Percentiles rank a stretch among this genome's conserved stretches.
These are phyloP conservation scores for Lipomyces starkeyi DNA, from an alignment of 805 yeast genomes.

Conservation along the genomic window DNA sequence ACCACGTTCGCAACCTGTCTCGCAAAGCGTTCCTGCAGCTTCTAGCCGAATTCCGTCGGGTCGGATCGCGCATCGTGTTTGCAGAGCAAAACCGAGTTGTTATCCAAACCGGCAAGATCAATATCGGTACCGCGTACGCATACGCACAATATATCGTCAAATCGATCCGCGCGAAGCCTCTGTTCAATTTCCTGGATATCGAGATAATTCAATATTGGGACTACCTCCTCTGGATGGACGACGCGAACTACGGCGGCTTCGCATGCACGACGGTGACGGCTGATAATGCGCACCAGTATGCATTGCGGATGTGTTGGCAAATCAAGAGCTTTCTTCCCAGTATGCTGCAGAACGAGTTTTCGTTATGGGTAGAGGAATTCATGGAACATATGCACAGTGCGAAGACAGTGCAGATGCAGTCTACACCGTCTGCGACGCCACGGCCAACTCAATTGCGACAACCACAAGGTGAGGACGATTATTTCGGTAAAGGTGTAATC, in stretches of 20 bases:
- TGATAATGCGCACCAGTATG: conserved; percentile 20
- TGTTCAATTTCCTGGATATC: conserved; percentile 82
- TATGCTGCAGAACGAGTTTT: conserved; percentile 79
- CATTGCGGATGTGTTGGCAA: conserved; percentile 75
- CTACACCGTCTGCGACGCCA: conserved; percentile 37
- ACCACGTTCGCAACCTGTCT: conserved; percentile 86
- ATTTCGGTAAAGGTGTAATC: conserved; percentile 46
- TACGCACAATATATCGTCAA: conserved; percentile 83
- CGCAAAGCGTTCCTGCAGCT: conserved; percentile 82
- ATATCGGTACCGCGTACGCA: conserved; percentile 88
- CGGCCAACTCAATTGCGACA: conserved; percentile 27
- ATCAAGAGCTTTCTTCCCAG: conserved; percentile 74
- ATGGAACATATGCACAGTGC: conserved; percentile 68
- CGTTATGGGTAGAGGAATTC: conserved; percentile 81
- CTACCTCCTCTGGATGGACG: conserved; percentile 92
- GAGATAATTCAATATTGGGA: conserved; percentile 86
- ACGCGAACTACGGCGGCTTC: conserved; percentile 81
- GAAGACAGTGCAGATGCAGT: conserved; percentile 49
- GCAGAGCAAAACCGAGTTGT: conserved; percentile 80
- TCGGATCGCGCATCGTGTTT: conserved; percentile 80
- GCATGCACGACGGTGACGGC: conserved; percentile 50
- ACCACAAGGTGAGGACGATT: conserved; percentile 39
- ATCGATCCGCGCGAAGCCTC: conserved; percentile 76
- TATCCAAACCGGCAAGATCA: conserved; percentile 71
- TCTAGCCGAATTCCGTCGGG: conserved; percentile 73